A percentile compares a stretch with the other conserved stretches of the same genome.
phyloP scores from a whole-genome alignment of 2,329 filamentous ascomycete species.

The Cordyceps pruinosa region DNA sequence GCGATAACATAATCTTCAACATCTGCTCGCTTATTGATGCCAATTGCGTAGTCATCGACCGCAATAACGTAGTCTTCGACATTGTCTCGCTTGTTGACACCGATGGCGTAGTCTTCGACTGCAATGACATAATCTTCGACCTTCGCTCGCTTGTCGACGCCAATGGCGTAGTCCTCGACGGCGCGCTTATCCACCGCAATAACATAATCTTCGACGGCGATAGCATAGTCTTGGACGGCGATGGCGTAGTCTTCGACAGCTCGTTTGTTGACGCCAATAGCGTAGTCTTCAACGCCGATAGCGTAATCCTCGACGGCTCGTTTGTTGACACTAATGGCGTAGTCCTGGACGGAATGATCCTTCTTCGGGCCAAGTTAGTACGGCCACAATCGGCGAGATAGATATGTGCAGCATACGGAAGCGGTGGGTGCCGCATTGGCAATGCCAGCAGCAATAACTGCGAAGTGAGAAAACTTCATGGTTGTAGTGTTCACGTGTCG shows the following conservation, averaged over 20 bases:
- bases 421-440: neutral
- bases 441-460: neutral
- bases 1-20: neutral
- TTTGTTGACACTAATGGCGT: neutral
- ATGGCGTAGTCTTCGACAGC: neutral
- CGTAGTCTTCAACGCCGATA: neutral
- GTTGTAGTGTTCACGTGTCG: neutral
- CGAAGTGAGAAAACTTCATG: neutral
- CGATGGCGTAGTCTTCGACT: neutral
- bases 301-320: neutral
- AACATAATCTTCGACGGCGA: neutral
- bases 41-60: neutral
- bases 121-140: neutral
- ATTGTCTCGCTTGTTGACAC: neutral
- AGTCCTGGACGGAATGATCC: neutral
- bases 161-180: neutral
- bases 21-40: neutral
- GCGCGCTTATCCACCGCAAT: no score
- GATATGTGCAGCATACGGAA: neutral
- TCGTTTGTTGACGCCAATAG: neutral
- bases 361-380: neutral
- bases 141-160: neutral
- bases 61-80: neutral
- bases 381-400: no score
- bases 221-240: neutral